These are phyloP conservation scores for Epichloe sp. DNA, from an alignment of 2,329 filamentous ascomycete genomes.

Conservation along the genomic window DNA sequence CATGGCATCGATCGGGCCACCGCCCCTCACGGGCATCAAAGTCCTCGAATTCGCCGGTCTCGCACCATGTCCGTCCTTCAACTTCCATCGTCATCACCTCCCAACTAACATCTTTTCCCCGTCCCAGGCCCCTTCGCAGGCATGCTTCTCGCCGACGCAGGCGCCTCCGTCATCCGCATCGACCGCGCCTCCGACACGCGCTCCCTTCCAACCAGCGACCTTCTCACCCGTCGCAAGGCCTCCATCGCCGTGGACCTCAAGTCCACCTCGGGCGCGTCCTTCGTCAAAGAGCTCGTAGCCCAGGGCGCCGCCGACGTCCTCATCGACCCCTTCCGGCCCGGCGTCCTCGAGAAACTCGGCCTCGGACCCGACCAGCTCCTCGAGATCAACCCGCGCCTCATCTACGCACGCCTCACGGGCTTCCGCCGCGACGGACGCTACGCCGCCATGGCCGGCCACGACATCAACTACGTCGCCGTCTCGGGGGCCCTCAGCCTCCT, in stretches of 20 bases:
- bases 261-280: constrained; percentile 42
- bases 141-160: constrained; percentile 78
- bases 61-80: constrained; percentile 39
- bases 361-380: constrained; percentile 59
- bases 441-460: constrained; percentile 78
- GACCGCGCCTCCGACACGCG: constrained; percentile 41
- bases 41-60: constrained; percentile 48
- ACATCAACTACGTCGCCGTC: constrained; percentile 93
- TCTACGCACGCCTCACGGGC: constrained; percentile 79
- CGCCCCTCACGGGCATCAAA: constrained; percentile 35
- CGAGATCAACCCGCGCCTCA: constrained; percentile 56
- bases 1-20: constrained; percentile 8
- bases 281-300: constrained; percentile 54
- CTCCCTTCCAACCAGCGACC: constrained; percentile 45
- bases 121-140: constrained; percentile 72
- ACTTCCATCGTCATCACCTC: neutral
- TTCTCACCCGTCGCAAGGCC: constrained; percentile 66
- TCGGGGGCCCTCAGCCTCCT: constrained; percentile 73
- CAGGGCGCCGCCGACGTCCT: constrained; percentile 73
- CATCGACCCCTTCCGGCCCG: constrained; percentile 88
- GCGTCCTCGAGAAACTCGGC: constrained; percentile 74
- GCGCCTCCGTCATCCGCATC: constrained; percentile 75
- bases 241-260: constrained; percentile 76
- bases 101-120: neutral
- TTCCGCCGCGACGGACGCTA: constrained; percentile 83